Evolutionary conservation across 2,329 filamentous ascomycete genomes (phyloP).

Genomic region (Ploettnerulaceae sp.): DNA sequence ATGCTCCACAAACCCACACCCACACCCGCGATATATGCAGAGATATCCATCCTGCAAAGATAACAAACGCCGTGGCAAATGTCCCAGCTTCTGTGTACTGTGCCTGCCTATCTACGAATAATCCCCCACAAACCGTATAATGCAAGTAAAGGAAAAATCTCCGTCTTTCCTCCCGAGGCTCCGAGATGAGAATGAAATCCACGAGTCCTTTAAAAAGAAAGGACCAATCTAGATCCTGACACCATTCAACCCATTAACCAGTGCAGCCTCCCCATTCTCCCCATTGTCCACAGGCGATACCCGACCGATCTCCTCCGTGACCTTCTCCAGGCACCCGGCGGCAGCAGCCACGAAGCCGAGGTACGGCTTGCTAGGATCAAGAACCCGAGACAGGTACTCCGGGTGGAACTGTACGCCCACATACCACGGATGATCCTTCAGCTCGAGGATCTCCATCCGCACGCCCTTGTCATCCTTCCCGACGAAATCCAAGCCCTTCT

Average conservation of each 20-base stretch:
- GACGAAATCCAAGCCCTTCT: conserved; percentile 67
- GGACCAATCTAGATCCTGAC: conserved; percentile 9
- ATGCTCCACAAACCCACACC: too few relatives aligned
- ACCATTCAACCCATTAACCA: conserved; percentile 6
- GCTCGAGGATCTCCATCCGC: conserved; percentile 78
- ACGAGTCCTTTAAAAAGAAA: too few relatives aligned
- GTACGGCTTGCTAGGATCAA: conserved; percentile 70
- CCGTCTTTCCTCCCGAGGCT: too few relatives aligned
- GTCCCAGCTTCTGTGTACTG: too few relatives aligned
- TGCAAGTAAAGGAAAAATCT: too few relatives aligned
- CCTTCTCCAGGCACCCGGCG: conserved; percentile 30
- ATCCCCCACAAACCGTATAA: too few relatives aligned
- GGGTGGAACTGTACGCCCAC: conserved; percentile 87
- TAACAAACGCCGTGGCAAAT: too few relatives aligned
- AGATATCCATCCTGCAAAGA: too few relatives aligned
- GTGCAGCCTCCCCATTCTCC: not conserved
- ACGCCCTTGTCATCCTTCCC: conserved; percentile 74
- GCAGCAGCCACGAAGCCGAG: conserved; percentile 81
- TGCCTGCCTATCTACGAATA: too few relatives aligned
- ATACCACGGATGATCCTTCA: conserved; percentile 79
- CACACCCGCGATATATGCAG: too few relatives aligned
- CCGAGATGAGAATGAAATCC: too few relatives aligned
- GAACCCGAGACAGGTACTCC: conserved; percentile 73
- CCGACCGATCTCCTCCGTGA: conserved; percentile 19
- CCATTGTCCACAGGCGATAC: not conserved